Percentiles rank a stretch among this genome's conserved stretches.
Evolutionary conservation across 768 basidiomycete genomes (phyloP).

Genomic region (Zangia roseola): DNA sequence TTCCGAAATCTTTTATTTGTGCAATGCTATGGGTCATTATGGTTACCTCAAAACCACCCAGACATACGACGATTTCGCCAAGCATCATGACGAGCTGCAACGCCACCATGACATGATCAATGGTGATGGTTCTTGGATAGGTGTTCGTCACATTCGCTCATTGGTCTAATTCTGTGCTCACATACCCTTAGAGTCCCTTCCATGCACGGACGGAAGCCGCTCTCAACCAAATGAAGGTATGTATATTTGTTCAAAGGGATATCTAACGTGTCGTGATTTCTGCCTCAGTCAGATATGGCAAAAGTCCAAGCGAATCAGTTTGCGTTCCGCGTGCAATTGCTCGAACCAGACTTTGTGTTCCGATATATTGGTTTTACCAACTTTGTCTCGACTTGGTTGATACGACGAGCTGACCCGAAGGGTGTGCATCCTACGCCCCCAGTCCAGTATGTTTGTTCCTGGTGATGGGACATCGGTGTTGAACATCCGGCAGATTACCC

Average conservation of each 20-base stretch:
- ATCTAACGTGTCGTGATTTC: background rate
- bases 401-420: constrained; percentile 83
- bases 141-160: constrained; percentile 46
- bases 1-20: constrained; percentile 90
- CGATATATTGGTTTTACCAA: constrained; percentile 80
- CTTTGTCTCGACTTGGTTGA: constrained; percentile 92
- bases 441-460: constrained; percentile 53
- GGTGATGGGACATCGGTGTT: background rate
- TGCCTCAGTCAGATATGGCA: constrained; percentile 58
- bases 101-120: constrained; percentile 74
- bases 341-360: constrained; percentile 82
- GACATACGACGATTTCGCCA: constrained; percentile 67
- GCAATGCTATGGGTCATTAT: constrained; percentile 85
- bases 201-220: constrained; percentile 77
- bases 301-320: constrained; percentile 72
- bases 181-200: constrained; percentile 52
- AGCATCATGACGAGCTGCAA: constrained; percentile 74
- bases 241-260: background rate
- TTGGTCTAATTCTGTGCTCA: background rate
- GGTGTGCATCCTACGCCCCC: constrained; percentile 69
- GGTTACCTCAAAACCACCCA: constrained; percentile 83
- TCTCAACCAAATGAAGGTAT: constrained; percentile 77
- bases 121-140: constrained; percentile 80
- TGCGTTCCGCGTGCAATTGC: constrained; percentile 80
- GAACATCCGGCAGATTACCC: constrained; percentile 59